Base-by-base conservation (phyloP, 768 basidiomycete species). In the Leccinum variicolor region DNA sequence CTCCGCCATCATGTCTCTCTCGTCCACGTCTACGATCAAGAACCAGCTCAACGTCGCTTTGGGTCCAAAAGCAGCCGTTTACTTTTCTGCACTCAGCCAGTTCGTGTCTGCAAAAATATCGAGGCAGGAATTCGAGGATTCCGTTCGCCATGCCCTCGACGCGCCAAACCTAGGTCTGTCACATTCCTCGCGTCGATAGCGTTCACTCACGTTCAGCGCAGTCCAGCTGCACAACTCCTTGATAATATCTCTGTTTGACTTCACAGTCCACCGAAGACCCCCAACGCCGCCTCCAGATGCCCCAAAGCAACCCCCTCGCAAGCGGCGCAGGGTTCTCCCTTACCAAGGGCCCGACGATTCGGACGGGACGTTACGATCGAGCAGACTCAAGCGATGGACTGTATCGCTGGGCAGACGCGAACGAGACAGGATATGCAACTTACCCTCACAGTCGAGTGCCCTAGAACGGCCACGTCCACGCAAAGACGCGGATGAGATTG, bases 211-310 rank as follows among this genome's bases (percentile, higher is more conserved):
- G 25, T 26, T 58, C 31, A 56, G 10, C 45, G n/a, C 59, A 87
- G 87, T 91, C 28, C 89, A 90, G 70, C 75, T 92, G 2, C 91
- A 93, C 68, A 93, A 93, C 70, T 85, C 90, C 11, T 78, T 93
- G 31, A 85, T 93, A 34, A 91, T 92, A 29, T 90, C 90, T 2
- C 72, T 93, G 15, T 90, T 92, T 60, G 90, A 90, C 70, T 87
- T 87, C 23, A 89, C 89, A 2, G 83, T 84, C 0, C 83, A 87
- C 62, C 84, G 86, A 62, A 81, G 87, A 43, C 83, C 84, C 2
- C 81, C 82, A 0, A 84, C 88, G 1, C 86, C 88, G 4, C 83
- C 84, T 1, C 79, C 81, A n/a, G 75, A 85, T 39, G 67, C 76
- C 1, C 81, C 86, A 9, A 88, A 87, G 63, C 81, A 79, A 6